Base-by-base conservation (phyloP, 2,329 filamentous ascomycete genomes). In the Akanthomyces dipterigenus region DNA sequence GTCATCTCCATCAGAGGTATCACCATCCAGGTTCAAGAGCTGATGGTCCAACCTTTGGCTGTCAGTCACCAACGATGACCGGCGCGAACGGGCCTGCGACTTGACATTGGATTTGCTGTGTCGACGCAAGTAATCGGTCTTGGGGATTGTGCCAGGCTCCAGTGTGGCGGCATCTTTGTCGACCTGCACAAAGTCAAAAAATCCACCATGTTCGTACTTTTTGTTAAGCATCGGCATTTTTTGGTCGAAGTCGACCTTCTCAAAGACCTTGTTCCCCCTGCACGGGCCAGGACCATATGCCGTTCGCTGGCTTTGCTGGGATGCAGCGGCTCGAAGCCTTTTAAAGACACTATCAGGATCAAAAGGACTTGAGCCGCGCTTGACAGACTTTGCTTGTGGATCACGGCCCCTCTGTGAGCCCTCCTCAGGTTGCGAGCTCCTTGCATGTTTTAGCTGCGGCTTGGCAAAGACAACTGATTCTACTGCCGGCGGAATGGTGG, bases 321-420 rank as follows among this genome's bases (percentile, higher is more conserved):
- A 69, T 31, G 82, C 66, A 14, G 80, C 81, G 3, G 82, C 80
- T 36, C 77, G 74, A 11, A 86, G 78, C 45, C 81, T 77, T 68
- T 86, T 86, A 68, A 81, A 86, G 1, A 86, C 82, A 0, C 81
- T 82, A 63, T 83, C 77, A 3, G 81, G 78, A 53, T 82, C 80
- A 63, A 86, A 85, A 0, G 83, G 83, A 64, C 83, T 86, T 1
- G 78, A 74, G 16, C 80, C 77, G 62, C 83, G 73, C 67, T 86
- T 86, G 18, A 74, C 67, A 1, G 73, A 66, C 64, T 68, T 69
- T 55, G 70, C 70, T 42, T 40, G 49, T 2, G 48, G 20, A 14
- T 70, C 70, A 63, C 71, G 65, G 51, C 72, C 67, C 56, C 71
- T 64, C 64, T 68, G 62, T 43, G 67, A 31, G 6, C 43, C 69